Evolutionary conservation across 176 grass and related monocot species (phyloP).

Genomic region (Elaeis guineensis): DNA sequence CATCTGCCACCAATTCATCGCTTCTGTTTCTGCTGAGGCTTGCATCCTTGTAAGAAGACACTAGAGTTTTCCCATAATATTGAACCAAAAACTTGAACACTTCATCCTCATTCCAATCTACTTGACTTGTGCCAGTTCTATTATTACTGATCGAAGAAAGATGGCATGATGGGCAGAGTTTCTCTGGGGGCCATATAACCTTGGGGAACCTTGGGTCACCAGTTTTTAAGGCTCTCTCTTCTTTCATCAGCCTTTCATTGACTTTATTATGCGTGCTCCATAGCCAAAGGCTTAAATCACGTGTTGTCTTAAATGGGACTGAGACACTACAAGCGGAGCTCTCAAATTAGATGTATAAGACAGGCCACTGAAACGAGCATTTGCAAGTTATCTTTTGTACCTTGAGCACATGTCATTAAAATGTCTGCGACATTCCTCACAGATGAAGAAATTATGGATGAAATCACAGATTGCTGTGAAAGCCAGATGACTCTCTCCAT

Average conservation of each 20-base stretch:
- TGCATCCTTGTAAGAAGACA: conserved; percentile 39
- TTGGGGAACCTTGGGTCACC: conserved; percentile 85
- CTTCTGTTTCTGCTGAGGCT: conserved; percentile 20
- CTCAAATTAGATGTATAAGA: conserved; percentile 7
- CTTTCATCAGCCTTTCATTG: conserved; percentile 86
- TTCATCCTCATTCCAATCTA: conserved; percentile 81
- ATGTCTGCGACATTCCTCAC: conserved; percentile 85
- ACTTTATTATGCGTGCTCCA: conserved; percentile 96
- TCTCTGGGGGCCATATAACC: conserved; percentile 62
- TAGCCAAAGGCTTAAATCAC: conserved; percentile 76
- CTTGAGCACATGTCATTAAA: conserved; percentile 89
- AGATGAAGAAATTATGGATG: conserved; percentile 92
- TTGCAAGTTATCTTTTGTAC: conserved; percentile 15
- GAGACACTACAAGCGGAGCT: conserved; percentile 48
- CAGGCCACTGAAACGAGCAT: neutral
- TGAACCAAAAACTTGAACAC: conserved; percentile 72
- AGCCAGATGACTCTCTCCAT: conserved; percentile 73
- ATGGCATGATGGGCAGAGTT: conserved; percentile 74
- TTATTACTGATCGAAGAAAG: conserved; percentile 30
- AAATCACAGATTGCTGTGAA: conserved; percentile 93
- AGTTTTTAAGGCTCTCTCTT: conserved; percentile 56
- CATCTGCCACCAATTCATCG: conserved; percentile 34
- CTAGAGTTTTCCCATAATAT: conserved; percentile 72
- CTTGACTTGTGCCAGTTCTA: conserved; percentile 25
- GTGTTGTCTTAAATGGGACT: conserved; percentile 61